These are phyloP conservation scores for Pythium myriotylum DNA, from an alignment of 352 stramenopile genomes.

Conservation along the genomic window DNA sequence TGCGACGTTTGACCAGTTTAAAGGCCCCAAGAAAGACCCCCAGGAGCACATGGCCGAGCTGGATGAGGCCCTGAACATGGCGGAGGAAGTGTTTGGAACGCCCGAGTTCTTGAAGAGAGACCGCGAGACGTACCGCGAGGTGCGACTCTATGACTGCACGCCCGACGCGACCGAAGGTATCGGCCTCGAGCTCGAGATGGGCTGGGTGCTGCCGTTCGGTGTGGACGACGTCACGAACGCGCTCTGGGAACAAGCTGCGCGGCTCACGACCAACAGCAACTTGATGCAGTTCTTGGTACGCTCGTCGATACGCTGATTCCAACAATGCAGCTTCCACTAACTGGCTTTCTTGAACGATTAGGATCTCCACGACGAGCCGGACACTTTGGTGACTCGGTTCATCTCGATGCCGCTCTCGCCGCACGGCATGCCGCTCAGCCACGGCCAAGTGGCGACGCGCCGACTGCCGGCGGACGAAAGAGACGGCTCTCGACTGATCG, in stretches of 20 bases:
- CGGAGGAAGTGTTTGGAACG: no score
- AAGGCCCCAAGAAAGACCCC: no score
- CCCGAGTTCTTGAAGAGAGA: no score
- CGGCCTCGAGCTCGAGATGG: not conserved
- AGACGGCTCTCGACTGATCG: not conserved
- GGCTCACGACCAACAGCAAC: not conserved
- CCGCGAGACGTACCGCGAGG: no score
- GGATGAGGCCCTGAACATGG: no score
- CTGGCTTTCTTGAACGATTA: no score
- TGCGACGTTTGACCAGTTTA: no score
- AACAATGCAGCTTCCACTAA: no score
- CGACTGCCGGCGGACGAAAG: not conserved
- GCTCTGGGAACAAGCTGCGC: constrained; percentile 9
- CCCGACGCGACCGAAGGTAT: not conserved
- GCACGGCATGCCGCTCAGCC: not conserved
- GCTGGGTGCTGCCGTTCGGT: constrained; percentile 6
- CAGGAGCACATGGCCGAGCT: no score
- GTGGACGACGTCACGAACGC: not conserved
- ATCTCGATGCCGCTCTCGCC: not conserved
- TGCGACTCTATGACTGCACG: no score
- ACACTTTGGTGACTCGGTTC: constrained; percentile 5
- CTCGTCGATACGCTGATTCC: no score
- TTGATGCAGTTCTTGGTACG: constrained; percentile 2
- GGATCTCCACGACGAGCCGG: not conserved
- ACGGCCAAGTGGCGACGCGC: constrained; percentile 3